Base-by-base conservation (phyloP, 2,329 filamentous ascomycete species). In the Thielaviopsis punctulata region DNA sequence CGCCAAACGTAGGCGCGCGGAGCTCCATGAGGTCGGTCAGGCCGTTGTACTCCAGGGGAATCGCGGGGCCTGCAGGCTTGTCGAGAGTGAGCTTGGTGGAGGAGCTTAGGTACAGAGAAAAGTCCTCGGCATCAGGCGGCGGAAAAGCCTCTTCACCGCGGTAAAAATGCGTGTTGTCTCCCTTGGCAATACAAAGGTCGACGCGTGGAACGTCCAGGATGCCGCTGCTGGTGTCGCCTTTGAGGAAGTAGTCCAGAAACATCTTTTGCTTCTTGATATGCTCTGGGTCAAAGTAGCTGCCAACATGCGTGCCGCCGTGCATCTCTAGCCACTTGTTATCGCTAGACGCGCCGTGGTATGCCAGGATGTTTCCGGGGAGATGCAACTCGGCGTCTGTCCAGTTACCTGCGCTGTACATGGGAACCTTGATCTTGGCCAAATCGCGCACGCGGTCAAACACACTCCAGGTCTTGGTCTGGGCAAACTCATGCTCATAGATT, bases 361-460 rank as follows among this genome's bases (percentile, higher is more conserved):
- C 82, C 58, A 82, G 71, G 7, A 86, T 70, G 57, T 86, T 86
- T 2, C 82, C 82, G 7, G 81, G 70, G 4, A 85, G 69, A 58
- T 86, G 82, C 1, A 86, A 69, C 3, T 80, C 62, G 47, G 85
- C 85, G 1, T 80, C 80, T 10, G 80, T 81, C 80, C 80, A 84
- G 61, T 85, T 85, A 0, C 73, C 82, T 0, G 85, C 81, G 0
- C 72, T 77, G 0, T 85, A 70, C 0, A 85, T 59, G 0, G 82
- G 82, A 0, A 84, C 80, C 54, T 81, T 69, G 41, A 86, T 83
- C 55, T 85, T 78, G 15, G 67, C 72, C 61, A 82, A 68, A 46
- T 75, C 67, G 58, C 80, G 84, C 48, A 84, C 79, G 58, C 78
- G 82, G 78, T 71, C 1, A 62, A 63, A 12, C 65, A 67, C 30